These are phyloP conservation scores for Nematodospora anomalae DNA, from an alignment of 1,139 yeast genomes.

Conservation along the genomic window DNA sequence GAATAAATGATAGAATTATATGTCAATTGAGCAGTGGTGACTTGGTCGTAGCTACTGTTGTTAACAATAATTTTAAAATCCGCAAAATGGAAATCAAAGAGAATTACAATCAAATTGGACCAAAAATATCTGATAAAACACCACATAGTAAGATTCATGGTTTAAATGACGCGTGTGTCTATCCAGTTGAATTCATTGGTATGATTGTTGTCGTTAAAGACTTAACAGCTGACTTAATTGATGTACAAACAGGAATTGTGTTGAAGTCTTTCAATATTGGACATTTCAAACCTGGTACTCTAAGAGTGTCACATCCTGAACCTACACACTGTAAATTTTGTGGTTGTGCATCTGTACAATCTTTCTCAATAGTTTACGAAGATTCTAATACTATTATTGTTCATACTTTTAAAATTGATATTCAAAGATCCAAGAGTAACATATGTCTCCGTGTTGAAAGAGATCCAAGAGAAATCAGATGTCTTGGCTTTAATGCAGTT, in stretches of 20 bases:
- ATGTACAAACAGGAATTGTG: constrained; percentile 74
- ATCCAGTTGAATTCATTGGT: constrained; percentile 61
- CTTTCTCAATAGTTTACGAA: constrained; percentile 71
- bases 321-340: constrained; percentile 90
- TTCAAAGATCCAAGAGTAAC: constrained; percentile 69
- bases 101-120: background rate
- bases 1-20: constrained; percentile 72
- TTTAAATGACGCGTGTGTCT: constrained; percentile 7
- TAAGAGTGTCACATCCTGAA: constrained; percentile 74
- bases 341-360: constrained; percentile 79
- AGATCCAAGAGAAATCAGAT: constrained; percentile 87
- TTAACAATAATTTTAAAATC: constrained; percentile 67
- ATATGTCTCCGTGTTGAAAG: constrained; percentile 88
- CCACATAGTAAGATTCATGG: constrained; percentile 3
- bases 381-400: constrained; percentile 59
- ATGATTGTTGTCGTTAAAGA: constrained; percentile 62
- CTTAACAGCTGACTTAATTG: constrained; percentile 62
- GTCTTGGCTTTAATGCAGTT: constrained; percentile 78
- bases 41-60: constrained; percentile 60
- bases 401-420: constrained; percentile 70
- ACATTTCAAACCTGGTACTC: constrained; percentile 57
- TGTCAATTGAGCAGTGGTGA: constrained; percentile 49
- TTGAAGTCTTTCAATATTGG: constrained; percentile 58
- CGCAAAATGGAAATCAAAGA: constrained; percentile 49
- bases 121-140: background rate